Base-by-base conservation (phyloP, 805 yeast genomes). In the Kuraishia borneana region DNA sequence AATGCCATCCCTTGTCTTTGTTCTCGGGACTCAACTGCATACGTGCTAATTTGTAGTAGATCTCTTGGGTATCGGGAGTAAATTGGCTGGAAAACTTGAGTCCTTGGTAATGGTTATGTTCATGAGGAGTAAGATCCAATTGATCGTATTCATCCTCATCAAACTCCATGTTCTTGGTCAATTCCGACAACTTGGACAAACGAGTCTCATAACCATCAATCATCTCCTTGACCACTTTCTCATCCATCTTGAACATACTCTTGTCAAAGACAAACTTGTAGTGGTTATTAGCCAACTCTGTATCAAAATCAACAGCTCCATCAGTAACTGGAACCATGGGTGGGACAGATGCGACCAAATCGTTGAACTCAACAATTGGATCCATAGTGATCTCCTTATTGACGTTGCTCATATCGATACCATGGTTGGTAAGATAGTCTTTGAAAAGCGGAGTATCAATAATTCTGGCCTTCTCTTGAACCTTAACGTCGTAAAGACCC, bases 1-100 rank as follows among this genome's bases (percentile, higher is more conserved):
- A 63, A 43, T 66, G 72, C 35, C 38, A 64, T 39, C 63, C 68
- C 53, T 35, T 56, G 26, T 38, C 26, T 21, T 26, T 31, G 27
- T 35, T 32, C 6, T 17, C 31, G 12, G 18, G 27, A 12, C 16
- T 27, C 13, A 27, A n/a, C 12, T 17, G 14, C 31, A 35, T 19
- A 18, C 34, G 26, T 18, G 56, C 60, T 40, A 56, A 61, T 18
- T 40, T 50, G 48, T 65, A 66, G 35, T 61, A 60, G 28, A 61
- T 63, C 12, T 53, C 47, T 25, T 64, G 60, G 18, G 42, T 43
- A 2, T 25, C 31, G 3, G 50, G 36, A 9, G 38, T 22, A 20
- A 45, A 26, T 3, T 49, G 44, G n/a, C 36, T 30, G 4, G 68
- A 61, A 34, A 45, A 48, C 32, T 46, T 38, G 18, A 65, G 43